Evolutionary conservation across 2,329 filamentous ascomycete species (phyloP).

Genomic region (Sporothrix luriei): DNA sequence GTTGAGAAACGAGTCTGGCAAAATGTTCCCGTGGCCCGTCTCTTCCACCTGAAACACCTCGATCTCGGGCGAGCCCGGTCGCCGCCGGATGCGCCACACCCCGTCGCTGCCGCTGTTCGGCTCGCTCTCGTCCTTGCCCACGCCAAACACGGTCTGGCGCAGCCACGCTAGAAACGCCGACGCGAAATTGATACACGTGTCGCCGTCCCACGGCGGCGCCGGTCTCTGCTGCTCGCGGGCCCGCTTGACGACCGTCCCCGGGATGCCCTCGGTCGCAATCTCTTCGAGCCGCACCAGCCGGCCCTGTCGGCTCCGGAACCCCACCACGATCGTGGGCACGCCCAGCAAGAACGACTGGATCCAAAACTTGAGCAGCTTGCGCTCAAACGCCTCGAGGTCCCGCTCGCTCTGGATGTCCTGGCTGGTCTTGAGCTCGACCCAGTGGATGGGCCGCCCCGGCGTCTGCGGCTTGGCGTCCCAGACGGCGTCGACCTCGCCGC

Average conservation of each 20-base stretch:
- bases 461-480: constrained; percentile 78
- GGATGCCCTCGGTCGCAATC: constrained; percentile 77
- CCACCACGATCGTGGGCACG: constrained; percentile 88
- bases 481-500: constrained; percentile 91
- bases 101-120: constrained; percentile 49
- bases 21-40: constrained; percentile 72
- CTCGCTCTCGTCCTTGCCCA: constrained; percentile 36
- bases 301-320: constrained; percentile 75
- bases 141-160: constrained; percentile 54
- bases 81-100: constrained; percentile 77
- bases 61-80: constrained; percentile 64
- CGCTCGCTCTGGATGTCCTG: constrained; percentile 67
- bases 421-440: constrained; percentile 95
- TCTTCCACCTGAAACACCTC: constrained; percentile 75
- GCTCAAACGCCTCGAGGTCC: constrained; percentile 76
- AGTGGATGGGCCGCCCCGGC: constrained; percentile 72
- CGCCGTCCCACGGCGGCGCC: constrained; percentile 72
- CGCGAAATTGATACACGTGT: constrained; percentile 90
- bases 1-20: constrained; percentile 75
- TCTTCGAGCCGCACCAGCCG: constrained; percentile 73
- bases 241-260: constrained; percentile 57
- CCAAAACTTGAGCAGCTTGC: constrained; percentile 95
- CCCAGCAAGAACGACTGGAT: constrained; percentile 93
- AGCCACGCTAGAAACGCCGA: constrained; percentile 74
- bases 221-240: constrained; percentile 9